phyloP scores from a whole-genome alignment of 768 basidiomycete genomes.

The Russula brevipes region DNA sequence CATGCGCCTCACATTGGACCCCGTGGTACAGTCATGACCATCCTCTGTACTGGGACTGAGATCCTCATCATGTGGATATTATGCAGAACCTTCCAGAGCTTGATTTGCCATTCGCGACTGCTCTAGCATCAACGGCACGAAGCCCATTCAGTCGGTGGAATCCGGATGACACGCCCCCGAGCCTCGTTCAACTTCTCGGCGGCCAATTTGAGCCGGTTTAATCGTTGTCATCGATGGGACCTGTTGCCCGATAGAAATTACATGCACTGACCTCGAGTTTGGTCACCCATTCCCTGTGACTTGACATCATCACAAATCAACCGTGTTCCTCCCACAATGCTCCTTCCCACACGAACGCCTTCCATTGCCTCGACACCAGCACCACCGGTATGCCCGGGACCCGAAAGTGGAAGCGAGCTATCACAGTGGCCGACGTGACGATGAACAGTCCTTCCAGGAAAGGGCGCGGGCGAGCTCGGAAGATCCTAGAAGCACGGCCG shows the following conservation, averaged over 20 bases:
- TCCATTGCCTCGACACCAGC: neutral
- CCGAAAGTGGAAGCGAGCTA: neutral
- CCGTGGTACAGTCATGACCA: constrained; percentile 1
- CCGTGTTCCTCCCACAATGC: neutral
- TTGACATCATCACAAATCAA: neutral
- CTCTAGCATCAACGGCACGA: neutral
- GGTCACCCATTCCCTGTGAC: neutral
- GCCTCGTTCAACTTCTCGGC: neutral
- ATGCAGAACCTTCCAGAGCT: neutral
- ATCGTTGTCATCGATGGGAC: neutral
- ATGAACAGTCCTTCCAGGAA: neutral
- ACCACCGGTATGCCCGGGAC: neutral
- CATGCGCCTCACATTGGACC: neutral
- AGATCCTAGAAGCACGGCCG: neutral
- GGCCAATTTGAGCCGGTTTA: neutral
- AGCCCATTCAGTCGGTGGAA: neutral
- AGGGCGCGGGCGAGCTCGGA: neutral
- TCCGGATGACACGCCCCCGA: neutral
- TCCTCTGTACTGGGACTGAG: neutral
- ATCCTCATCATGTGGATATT: neutral
- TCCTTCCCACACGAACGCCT: neutral
- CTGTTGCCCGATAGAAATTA: neutral
- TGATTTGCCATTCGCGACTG: neutral
- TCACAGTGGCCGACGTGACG: neutral
- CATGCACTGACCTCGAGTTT: neutral